Base-by-base conservation (phyloP, 768 basidiomycete species). In the Pulveroboletus sp. region DNA sequence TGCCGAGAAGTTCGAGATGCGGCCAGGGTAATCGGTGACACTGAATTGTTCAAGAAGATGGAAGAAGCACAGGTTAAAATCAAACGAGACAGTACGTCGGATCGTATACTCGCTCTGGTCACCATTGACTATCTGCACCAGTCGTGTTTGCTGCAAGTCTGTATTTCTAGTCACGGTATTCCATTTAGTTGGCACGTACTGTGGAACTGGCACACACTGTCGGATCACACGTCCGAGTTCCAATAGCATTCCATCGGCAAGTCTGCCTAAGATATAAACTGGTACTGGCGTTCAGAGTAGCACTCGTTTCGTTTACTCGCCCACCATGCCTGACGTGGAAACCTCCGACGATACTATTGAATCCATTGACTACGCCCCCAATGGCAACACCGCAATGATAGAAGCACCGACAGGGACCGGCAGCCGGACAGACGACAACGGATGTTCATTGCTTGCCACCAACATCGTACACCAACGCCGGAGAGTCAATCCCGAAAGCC, bases 1-100 rank as follows among this genome's bases (percentile, higher is more conserved):
- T 98, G 97, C 66, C 76, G 94, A 40, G 97, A 99, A 69, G 94
- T 99, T 6, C 71, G 95, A 59, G 97, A 99, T 67, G 95, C 95
- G 3, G 97, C 97, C 7, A 80, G 97, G 29, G 94, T 98, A 33
- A 97, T 98, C 44, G 97, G 97, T 3, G 97, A 98, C 67, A 87
- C 87, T 20, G 93, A 90, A 42, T 69, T 99, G 34, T 97, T 97
- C 78, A 89, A 88, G 69, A 98, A 98, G 67, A 97, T 98, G 94
- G 95, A 97, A 61, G 90, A 93, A 58, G 85, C 90, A 0, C 94
- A 97, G 62, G 79, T 82, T 34, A 87, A 87, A 68, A 97, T 99
- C 57, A 95, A 95, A 68, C 75, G 97, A 67, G 97, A 98, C 66
- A 95, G 93, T 94, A 68, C 77, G 93, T 82, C 27, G 14, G 16